These are phyloP conservation scores for Penicillium atrosanguineum DNA, from an alignment of 495 filamentous ascomycete genomes.

Conservation along the genomic window DNA sequence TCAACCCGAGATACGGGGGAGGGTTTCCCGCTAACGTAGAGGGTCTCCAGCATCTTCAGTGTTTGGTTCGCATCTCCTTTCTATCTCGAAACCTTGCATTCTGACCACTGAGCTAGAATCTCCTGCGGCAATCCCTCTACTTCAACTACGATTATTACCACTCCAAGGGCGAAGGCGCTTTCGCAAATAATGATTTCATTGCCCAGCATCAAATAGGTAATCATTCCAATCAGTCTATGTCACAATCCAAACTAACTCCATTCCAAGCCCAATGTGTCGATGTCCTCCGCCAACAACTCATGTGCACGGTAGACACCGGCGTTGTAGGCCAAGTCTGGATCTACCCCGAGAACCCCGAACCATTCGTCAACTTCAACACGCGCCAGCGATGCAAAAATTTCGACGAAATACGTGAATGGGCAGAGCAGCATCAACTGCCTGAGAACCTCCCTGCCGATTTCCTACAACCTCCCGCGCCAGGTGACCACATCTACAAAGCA, in stretches of 20 bases:
- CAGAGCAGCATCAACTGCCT: conserved; percentile 45
- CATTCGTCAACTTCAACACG: conserved; percentile 56
- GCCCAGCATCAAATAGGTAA: conserved; percentile 47
- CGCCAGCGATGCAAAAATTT: conserved; percentile 55
- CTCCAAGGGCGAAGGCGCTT: conserved; percentile 41
- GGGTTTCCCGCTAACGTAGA: conserved; percentile 54
- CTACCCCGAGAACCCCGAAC: conserved; percentile 36
- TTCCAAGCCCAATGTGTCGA: conserved; percentile 52
- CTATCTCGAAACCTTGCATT: not conserved
- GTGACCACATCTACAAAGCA: conserved; percentile 34
- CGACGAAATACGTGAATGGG: conserved; percentile 51
- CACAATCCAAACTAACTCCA: not conserved
- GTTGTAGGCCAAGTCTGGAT: conserved; percentile 55
- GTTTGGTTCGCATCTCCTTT: conserved; percentile 34
- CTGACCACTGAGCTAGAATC: conserved; percentile 32
- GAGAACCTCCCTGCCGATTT: conserved; percentile 38
- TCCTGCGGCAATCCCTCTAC: conserved; percentile 52
- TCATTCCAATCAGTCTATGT: conserved; percentile 5
- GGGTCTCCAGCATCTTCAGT: conserved; percentile 58
- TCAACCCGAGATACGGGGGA: conserved; percentile 50
- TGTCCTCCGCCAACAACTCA: conserved; percentile 53
- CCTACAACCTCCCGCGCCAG: conserved; percentile 35
- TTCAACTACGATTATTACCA: conserved; percentile 60
- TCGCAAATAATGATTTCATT: conserved; percentile 49
- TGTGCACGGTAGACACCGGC: conserved; percentile 53